Evolutionary conservation across 352 stramenopile species (phyloP), one percentile per base, ranked within the genome.

Genomic region (Phytopythium aichiense): DNA sequence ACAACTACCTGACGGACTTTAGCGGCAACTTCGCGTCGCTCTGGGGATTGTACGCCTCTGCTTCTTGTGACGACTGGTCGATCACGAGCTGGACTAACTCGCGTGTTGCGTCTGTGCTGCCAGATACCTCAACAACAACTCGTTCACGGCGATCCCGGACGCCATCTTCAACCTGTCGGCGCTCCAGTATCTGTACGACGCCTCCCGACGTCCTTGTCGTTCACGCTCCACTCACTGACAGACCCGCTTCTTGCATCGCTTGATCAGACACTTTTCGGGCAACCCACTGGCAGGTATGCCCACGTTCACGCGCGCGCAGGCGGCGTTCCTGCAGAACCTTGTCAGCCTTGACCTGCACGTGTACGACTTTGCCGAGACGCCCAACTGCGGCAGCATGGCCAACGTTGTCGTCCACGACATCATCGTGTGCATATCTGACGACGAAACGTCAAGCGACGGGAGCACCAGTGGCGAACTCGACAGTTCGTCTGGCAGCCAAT

Each of bases 1-100:
- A 57, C 51, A 57, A 57, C 51, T 57, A 42, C 33, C 7, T 57
- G 30, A 45, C 51, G 33, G 51, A 57, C 18, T 57, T 57, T 33
- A 57, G 15, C n/a, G 51, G 51, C 16, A 25, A 57, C 51, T 57
- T 57, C 30, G 23, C 51, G 33, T 31, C 51, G 23, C 51, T 57
- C 30, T 16, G 7, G n/a, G n/a, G 7, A 42, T 9, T 57, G 51
- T 57, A 57, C 15, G 51, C 5, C 30, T 35, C 23, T 38, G 22
- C 4, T 20, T 33, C 6, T 31, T 51, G 20, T 28, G 45, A 30
- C 15, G 45, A 46, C 20, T 9, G 25, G n/a, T 43, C 28, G 15
- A 42, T 4, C 50, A 31, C 15, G 13, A 40, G 28, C 35, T 25
- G 25, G 25, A 23, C 31, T 35, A 37, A 56, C 18, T 3, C 4